Evolutionary conservation across 1,284 basidiomycete genomes (phyloP).

Genomic region (Boletellus sp.): DNA sequence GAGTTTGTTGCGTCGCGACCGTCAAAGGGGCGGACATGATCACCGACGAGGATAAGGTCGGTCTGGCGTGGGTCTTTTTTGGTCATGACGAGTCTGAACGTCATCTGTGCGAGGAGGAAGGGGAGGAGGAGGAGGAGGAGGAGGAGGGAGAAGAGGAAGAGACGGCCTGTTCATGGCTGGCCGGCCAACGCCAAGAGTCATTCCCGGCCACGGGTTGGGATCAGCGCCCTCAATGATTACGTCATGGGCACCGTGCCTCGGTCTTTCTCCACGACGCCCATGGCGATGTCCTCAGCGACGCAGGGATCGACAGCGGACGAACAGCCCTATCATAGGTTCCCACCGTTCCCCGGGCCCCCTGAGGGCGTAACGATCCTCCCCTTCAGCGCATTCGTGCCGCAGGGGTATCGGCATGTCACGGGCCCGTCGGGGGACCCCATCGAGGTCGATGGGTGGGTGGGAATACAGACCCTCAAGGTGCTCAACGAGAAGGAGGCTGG

Average conservation of each 20-base stretch:
- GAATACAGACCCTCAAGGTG: constrained; percentile 43
- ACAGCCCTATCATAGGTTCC: constrained; percentile 31
- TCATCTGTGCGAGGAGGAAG: constrained; percentile 15
- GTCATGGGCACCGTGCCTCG: too few relatives aligned
- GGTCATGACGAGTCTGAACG: constrained; percentile 21
- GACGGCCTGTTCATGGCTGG: not conserved
- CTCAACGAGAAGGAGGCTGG: constrained; percentile 35
- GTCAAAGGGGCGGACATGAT: not conserved
- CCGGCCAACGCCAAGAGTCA: too few relatives aligned
- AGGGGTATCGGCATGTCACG: constrained; percentile 31
- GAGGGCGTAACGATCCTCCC: constrained; percentile 39
- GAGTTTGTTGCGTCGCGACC: too few relatives aligned
- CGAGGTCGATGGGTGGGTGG: constrained; percentile 41
- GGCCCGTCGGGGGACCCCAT: constrained; percentile 20
- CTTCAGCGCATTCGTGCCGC: constrained; percentile 39
- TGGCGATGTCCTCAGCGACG: not conserved
- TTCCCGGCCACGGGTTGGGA: too few relatives aligned
- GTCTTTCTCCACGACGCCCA: not conserved
- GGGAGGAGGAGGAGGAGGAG: not conserved
- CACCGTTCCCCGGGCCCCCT: constrained; percentile 45
- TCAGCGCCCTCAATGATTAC: too few relatives aligned
- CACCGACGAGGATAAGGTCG: constrained; percentile 17
- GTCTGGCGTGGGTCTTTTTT: constrained; percentile 26
- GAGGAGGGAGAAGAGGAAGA: too few relatives aligned
- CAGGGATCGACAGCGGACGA: not conserved